Evolutionary conservation across 164 flowering plant genomes (phyloP).

Genomic region (Dillenia suffruticosa): DNA sequence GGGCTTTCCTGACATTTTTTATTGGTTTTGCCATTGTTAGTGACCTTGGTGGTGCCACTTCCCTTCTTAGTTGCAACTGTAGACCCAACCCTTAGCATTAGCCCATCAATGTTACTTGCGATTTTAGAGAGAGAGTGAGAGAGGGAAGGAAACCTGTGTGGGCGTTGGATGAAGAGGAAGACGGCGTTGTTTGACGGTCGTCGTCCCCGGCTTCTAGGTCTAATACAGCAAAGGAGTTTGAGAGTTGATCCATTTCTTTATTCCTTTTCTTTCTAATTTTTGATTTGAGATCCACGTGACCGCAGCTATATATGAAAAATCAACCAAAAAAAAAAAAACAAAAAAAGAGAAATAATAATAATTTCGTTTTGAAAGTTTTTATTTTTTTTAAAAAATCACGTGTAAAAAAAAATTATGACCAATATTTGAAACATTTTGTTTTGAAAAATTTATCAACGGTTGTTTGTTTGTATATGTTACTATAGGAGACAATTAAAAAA

Average conservation of each 20-base stretch:
- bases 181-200: conserved; percentile 3
- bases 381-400: too few relatives aligned
- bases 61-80: conserved; percentile 2
- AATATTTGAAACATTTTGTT: too few relatives aligned
- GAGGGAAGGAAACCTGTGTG: not conserved
- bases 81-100: conserved; percentile 13
- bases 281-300: too few relatives aligned
- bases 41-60: not conserved
- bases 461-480: too few relatives aligned
- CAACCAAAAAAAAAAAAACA: too few relatives aligned
- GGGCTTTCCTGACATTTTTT: conserved; percentile 12
- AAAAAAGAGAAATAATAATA: too few relatives aligned
- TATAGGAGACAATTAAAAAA: too few relatives aligned
- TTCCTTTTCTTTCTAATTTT: not conserved
- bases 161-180: conserved; percentile 2
- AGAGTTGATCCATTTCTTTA: conserved; percentile 27
- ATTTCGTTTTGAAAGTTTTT: too few relatives aligned
- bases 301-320: too few relatives aligned
- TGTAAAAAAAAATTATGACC: too few relatives aligned
- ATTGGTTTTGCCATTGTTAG: conserved; percentile 15
- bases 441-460: too few relatives aligned
- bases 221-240: conserved; percentile 42
- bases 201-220: conserved; percentile 40
- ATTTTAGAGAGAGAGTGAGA: not conserved
- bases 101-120: not conserved